Conservation (phyloP, 768 basidiomycete species). For the Mycena amicta region DNA sequence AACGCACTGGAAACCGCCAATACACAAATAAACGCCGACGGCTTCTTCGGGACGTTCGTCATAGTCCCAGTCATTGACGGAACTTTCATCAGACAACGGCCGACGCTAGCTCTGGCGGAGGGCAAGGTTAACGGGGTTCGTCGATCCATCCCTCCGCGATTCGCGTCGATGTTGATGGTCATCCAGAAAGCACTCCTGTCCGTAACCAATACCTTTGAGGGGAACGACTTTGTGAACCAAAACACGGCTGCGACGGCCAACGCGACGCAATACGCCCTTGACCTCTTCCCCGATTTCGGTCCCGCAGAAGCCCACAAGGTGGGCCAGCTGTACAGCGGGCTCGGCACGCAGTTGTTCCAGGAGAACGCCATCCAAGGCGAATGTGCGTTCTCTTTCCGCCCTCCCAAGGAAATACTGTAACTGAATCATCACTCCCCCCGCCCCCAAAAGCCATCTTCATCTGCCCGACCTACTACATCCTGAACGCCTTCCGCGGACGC, state of each 20-base stretch:
- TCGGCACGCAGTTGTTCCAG: constrained; percentile 24
- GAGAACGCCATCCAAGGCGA: constrained; percentile 29
- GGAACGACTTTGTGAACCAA: constrained; percentile 30
- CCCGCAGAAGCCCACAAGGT: constrained; percentile 10
- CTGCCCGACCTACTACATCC: constrained; percentile 37
- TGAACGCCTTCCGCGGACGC: constrained; percentile 31
- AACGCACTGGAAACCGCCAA: constrained; percentile 30
- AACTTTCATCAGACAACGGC: constrained; percentile 34
- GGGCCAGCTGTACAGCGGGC: constrained; percentile 18
- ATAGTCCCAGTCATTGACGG: constrained; percentile 41
- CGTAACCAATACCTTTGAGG: constrained; percentile 35
- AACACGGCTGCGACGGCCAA: constrained; percentile 13
- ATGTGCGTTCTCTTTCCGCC: too few species aligned
- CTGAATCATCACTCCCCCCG: neutral
- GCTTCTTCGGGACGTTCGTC: constrained; percentile 34
- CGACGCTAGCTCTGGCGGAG: constrained; percentile 30
- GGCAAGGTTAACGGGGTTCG: constrained; percentile 37
- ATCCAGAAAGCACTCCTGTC: constrained; percentile 28
- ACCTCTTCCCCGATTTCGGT: constrained; percentile 29
- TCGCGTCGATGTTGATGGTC: neutral
- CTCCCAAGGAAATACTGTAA: neutral
- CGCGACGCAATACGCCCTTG: constrained; percentile 24
- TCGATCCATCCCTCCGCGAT: neutral
- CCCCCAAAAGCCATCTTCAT: constrained; percentile 36
- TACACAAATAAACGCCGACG: constrained; percentile 24